A percentile compares a stretch with the other conserved stretches of the same genome.
Evolutionary conservation across 257 asterid species (phyloP).

Genomic region (Cordia subcordata): DNA sequence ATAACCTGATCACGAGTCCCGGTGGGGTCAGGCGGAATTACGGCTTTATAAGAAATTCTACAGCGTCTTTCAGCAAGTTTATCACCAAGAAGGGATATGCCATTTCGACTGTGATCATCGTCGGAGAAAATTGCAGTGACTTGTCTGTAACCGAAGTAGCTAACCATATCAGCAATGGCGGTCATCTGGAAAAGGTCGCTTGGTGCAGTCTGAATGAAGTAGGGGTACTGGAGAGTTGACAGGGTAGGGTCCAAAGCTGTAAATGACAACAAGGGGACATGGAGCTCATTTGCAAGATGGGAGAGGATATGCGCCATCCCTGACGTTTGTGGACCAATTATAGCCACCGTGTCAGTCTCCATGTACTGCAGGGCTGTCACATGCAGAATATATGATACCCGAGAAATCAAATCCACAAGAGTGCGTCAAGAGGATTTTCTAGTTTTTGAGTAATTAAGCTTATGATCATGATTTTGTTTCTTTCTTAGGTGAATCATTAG

Average conservation of each 20-base stretch:
- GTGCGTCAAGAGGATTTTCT: neutral
- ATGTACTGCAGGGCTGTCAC: constrained; percentile 61
- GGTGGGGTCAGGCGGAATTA: constrained; percentile 44
- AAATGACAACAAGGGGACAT: constrained; percentile 76
- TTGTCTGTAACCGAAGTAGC: constrained; percentile 54
- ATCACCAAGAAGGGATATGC: constrained; percentile 51
- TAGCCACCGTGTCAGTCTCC: constrained; percentile 69
- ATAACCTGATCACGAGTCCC: constrained; percentile 33
- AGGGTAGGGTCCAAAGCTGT: constrained; percentile 76
- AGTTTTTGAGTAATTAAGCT: neutral
- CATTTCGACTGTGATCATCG: constrained; percentile 67
- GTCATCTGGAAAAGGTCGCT: constrained; percentile 66
- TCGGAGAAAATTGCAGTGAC: constrained; percentile 55
- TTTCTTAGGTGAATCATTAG: no score
- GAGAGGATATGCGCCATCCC: constrained; percentile 76
- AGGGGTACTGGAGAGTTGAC: constrained; percentile 78
- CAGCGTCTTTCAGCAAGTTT: constrained; percentile 57
- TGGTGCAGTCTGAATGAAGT: constrained; percentile 76
- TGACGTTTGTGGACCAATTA: constrained; percentile 85
- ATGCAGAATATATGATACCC: no score
- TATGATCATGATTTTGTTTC: neutral
- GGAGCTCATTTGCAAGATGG: constrained; percentile 79
- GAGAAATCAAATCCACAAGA: neutral
- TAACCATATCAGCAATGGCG: constrained; percentile 68
- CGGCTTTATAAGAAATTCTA: constrained; percentile 56